Evolutionary conservation across 495 filamentous ascomycete genomes (phyloP), one percentile per base, ranked within the genome.

Genomic region (Haplographium delicatum): DNA sequence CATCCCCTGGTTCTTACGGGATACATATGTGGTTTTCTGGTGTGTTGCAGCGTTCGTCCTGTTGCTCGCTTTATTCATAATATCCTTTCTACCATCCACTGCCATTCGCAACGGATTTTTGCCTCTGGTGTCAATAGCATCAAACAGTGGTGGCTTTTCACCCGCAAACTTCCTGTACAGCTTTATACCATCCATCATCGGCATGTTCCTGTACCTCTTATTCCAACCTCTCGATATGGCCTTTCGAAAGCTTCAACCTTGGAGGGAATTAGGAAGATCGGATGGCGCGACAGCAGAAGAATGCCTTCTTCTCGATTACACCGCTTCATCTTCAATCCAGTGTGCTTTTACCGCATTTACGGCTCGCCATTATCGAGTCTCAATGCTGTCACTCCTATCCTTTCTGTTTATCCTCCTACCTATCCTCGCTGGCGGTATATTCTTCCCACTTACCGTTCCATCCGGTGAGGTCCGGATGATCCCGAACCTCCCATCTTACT

Each of bases 121-220:
- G 11, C 89, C 90, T 10, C 66, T 69, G 19, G 65, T 95, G 2
- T 68, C 70, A 4, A 79, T 85, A 0, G 70, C 73, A 1, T 82
- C 87, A 5, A 75, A 73, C 10, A 57, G 67, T 0, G 70, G 68
- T 27, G 88, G 84, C 27, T 96, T 91, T 62, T 93, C 88, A 4
- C 68, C 87, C 2, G 86, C 89, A 39, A 85, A 94, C 66, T 95
- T 96, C 70, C 67, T 94, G 43, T 95, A 88, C 72, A 83, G 81
- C 63, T 93, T 96, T 63, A 54, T 96, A 44, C 90, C 90, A 0
- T 80, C 83, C 1, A 50, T 89, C 1, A 72, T 94, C 13, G 90
- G 85, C 18, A 84, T 85, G 57, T 47, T 88, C 22, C 65, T 90
- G 20, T 90, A 87, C 67, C 83, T 95, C 37, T 68, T 76, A 47